A percentile compares a stretch with the other conserved stretches of the same genome.
Evolutionary conservation across 345 rosid species (phyloP).

Genomic region (Lagerstroemia speciosa): DNA sequence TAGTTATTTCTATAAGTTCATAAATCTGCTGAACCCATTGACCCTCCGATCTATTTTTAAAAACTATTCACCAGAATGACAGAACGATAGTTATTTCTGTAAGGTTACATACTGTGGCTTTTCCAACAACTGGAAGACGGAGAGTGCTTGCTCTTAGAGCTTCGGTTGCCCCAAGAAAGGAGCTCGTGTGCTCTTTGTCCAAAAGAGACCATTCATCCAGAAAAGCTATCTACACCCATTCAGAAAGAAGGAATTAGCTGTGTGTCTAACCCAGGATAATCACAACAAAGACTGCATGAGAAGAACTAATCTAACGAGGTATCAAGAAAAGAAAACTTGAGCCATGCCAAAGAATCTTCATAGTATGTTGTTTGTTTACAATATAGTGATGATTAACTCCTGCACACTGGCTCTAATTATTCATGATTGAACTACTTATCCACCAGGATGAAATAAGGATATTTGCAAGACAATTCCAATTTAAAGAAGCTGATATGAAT

Average conservation of each 20-base stretch:
- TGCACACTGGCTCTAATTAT: no score
- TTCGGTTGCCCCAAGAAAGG: constrained; percentile 75
- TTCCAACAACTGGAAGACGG: constrained; percentile 83
- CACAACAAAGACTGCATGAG: background rate
- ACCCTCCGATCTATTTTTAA: background rate
- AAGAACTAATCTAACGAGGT: background rate
- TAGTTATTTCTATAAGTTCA: background rate
- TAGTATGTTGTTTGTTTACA: no score
- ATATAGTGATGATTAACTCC: no score
- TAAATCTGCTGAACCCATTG: background rate
- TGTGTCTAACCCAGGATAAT: background rate
- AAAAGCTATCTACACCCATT: constrained; percentile 38
- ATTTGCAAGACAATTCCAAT: background rate
- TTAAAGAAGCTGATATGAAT: background rate
- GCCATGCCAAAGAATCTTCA: no score
- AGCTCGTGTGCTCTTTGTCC: constrained; percentile 62
- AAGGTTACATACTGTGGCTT: constrained; percentile 43
- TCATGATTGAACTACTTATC: background rate
- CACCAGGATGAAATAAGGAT: background rate
- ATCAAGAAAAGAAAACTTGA: background rate
- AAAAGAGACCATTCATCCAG: constrained; percentile 78
- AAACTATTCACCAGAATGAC: background rate
- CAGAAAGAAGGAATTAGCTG: background rate
- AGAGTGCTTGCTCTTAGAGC: constrained; percentile 93
- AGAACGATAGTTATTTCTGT: background rate